Conservation (phyloP, 108 stramenopile species). For the Pseudonitzschia multiseries region DNA sequence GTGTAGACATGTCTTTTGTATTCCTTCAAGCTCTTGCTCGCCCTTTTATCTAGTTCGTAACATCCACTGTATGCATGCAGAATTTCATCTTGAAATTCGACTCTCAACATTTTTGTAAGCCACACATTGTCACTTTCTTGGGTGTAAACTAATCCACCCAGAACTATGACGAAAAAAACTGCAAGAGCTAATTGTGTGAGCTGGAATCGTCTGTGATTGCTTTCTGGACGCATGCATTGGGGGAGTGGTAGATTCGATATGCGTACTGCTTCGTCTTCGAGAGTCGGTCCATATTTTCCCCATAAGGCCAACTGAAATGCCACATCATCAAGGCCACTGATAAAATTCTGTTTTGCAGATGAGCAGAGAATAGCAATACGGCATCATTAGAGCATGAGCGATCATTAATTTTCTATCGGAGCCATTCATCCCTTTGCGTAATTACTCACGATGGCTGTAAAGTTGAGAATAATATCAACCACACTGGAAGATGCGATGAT, state of each 20-base stretch:
- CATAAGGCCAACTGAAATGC: neutral
- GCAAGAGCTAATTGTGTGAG: neutral
- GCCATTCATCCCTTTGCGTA: neutral
- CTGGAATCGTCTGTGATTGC: neutral
- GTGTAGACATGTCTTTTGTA: neutral
- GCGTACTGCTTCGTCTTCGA: neutral
- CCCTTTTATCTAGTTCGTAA: neutral
- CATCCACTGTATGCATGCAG: constrained; percentile 5
- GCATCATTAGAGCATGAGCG: neutral
- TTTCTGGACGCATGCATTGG: neutral
- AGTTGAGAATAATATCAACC: neutral
- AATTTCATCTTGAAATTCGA: constrained; percentile 1
- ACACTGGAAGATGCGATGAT: neutral
- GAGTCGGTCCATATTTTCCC: neutral
- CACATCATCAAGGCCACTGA: neutral
- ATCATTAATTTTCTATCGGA: no score
- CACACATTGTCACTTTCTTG: neutral
- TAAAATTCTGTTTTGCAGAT: neutral
- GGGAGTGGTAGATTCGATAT: neutral
- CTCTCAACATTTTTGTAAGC: constrained; percentile 1
- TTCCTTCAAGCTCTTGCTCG: neutral
- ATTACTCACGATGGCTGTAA: neutral
- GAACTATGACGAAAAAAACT: neutral
- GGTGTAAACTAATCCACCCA: neutral
- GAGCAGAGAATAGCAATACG: neutral